Evolutionary conservation across 2,329 filamentous ascomycete species (phyloP), one percentile per base, ranked within the genome.

Genomic region (Trichoderma citrinoviride): DNA sequence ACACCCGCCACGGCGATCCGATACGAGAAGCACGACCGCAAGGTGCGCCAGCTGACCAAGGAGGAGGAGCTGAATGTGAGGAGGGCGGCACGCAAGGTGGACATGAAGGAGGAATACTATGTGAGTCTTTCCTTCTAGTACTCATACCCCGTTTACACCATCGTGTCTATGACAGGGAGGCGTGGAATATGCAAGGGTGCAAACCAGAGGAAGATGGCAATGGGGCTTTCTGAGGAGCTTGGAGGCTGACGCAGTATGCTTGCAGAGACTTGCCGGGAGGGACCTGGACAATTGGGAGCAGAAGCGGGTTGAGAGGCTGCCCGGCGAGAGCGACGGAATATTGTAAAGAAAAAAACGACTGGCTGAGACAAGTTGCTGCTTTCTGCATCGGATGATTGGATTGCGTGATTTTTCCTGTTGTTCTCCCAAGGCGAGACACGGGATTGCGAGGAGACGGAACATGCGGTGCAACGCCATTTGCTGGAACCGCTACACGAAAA

Each of bases 241-340:
- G 17, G 33, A 63, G 49, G 53, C 50, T 64, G 7, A 57, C 58
- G 61, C 47, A 43, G 53, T 27, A 43, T 25, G 17, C 15, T 14
- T 33, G 67, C 66, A 77, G 75, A 72, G 73, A 62, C 69, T 74
- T 49, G 70, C 81, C 91, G 91, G 91, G 37, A 96, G 96, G 77
- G 95, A 98, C 74, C 80, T 98, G 67, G 94, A 99, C 73, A 86
- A 92, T 74, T 99, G 95, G 95, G 94, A 98, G 76, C 95, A 98
- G 79, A 96, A 95, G 79, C 87, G 96, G 61, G 93, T 98, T 12
- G 88, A 97, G 80, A 84, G 95, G 74, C 83, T 97, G 67, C 88
- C 91, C 21, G 95, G 95, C 70, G 96, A 99, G 77, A 90, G 87
- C 67, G 94, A 99, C 76, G 94, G 94, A 40, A 85, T 91, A 57